Evolutionary conservation across 2,329 filamentous ascomycete species (phyloP).

Genomic region (Nakataea oryzae): DNA sequence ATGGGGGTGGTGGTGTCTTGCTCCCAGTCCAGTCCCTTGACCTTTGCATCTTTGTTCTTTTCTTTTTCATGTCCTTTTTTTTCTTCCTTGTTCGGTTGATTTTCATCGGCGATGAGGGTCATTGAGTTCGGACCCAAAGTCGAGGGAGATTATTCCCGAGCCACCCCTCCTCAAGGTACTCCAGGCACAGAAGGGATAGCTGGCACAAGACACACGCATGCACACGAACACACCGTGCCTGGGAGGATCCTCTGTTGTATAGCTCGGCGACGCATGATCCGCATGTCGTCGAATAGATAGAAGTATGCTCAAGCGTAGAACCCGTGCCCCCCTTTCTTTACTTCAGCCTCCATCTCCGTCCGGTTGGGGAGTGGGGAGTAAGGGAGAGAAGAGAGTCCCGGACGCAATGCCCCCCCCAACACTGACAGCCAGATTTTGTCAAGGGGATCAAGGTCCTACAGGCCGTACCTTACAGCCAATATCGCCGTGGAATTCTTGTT

Average conservation of each 20-base stretch:
- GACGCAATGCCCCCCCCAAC: conserved; percentile 36
- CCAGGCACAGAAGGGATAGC: not conserved
- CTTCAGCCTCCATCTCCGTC: not conserved
- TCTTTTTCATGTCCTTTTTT: not conserved
- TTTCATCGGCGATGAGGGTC: not conserved
- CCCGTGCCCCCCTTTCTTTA: not conserved
- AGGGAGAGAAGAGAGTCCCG: too few relatives aligned
- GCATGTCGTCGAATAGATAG: not conserved
- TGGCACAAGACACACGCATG: too few relatives aligned
- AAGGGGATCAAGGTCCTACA: not conserved
- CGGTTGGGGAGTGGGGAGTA: not conserved
- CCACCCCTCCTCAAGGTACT: too few relatives aligned
- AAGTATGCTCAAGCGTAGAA: not conserved
- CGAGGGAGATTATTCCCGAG: not conserved
- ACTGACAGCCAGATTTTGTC: not conserved
- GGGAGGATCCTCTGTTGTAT: not conserved
- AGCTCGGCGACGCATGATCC: not conserved
- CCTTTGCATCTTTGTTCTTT: not conserved
- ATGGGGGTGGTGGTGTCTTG: not conserved
- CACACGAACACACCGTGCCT: too few relatives aligned
- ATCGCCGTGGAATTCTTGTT: not conserved
- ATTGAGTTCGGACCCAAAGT: not conserved
- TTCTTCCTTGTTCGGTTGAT: not conserved
- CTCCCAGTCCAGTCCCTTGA: too few relatives aligned
- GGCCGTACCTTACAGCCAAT: not conserved